Base-by-base conservation (phyloP, 768 basidiomycete genomes). In the Lactifluus piperatus region DNA sequence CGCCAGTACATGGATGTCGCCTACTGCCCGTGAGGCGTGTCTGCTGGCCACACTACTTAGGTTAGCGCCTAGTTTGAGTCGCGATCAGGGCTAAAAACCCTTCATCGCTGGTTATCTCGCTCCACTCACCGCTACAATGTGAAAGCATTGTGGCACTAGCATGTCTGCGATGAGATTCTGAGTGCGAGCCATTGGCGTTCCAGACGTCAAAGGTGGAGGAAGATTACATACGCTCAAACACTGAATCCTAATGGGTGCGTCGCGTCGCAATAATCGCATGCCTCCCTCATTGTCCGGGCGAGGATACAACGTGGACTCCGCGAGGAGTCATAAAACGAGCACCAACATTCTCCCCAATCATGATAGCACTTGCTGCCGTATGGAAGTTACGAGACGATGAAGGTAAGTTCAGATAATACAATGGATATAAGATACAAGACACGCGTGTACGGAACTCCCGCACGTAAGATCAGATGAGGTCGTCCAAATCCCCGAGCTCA, bases 401-500 rank as follows among this genome's bases (percentile, higher is more conserved):
- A 5, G 10, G 10, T 24, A 22, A 52, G 37, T 34, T 53, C 29
- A 34, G 46, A 26, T 18, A 47, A 55, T 44, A 51, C 24, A 39
- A 41, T 60, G 30, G n/a, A 50, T 30, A 16, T 30, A 56, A 30
- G 14, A n/a, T 45, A 46, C 39, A 36, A 36, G 41, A 44, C 36
- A 41, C 16, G 45, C 30, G 8, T 6, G 26, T 41, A 27, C 27
- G 37, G 22, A n/a, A 44, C 30, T 24, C n/a, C 29, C 30, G 43
- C 26, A n/a, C 10, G 36, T 14, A n/a, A 20, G 47, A 39, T 61
- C 44, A 64, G 14, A 54, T 34, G 6, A 51, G 57, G 46, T 66
- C 64, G 9, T 83, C 82, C 64, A 84, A 83, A 27, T 74, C 80
- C 7, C 77, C 76, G 74, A 86, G 69, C 56, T 84, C 82, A 49